Conservation (phyloP, 2,329 filamentous ascomycete species). For the Alternaria brassicicola region DNA sequence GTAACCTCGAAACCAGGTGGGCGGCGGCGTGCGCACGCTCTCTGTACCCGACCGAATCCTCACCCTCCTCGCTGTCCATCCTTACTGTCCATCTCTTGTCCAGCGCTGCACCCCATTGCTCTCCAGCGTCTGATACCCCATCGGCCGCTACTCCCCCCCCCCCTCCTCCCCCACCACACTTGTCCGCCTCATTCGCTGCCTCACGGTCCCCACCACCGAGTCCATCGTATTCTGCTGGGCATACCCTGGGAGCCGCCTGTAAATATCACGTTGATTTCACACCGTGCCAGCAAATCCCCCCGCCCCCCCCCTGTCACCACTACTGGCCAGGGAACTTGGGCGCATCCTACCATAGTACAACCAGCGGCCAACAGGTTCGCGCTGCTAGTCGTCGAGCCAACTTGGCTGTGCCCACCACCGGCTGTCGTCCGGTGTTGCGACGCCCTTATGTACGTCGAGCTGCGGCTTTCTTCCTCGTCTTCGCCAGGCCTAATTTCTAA, state of each 20-base stretch:
- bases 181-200: slow-evolving; percentile 19
- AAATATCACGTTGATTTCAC: slow-evolving; percentile 21
- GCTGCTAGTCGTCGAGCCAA: slow-evolving; percentile 15
- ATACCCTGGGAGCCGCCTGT: slow-evolving; percentile 16
- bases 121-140: neutral
- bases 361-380: slow-evolving; percentile 26
- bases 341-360: slow-evolving; percentile 9
- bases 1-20: slow-evolving; percentile 10
- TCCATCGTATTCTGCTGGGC: slow-evolving; percentile 13
- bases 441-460: slow-evolving; percentile 44
- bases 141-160: slow-evolving; percentile 2
- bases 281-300: slow-evolving; percentile 9
- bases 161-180: slow-evolving; percentile 19
- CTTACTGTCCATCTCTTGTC: slow-evolving; percentile 2
- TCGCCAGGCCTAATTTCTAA: slow-evolving; percentile 30
- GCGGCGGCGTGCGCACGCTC: slow-evolving; percentile 1
- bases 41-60: slow-evolving; percentile 3
- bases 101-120: neutral
- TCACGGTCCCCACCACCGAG: slow-evolving; percentile 10
- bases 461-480: slow-evolving; percentile 34
- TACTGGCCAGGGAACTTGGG: slow-evolving; percentile 25
- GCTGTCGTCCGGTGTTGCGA: slow-evolving; percentile 11
- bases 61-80: neutral
- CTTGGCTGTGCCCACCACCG: slow-evolving; percentile 7
- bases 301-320: slow-evolving; percentile 21